Evolutionary conservation across 2,329 filamentous ascomycete genomes (phyloP).

Genomic region (Neonectria neomacrospora): DNA sequence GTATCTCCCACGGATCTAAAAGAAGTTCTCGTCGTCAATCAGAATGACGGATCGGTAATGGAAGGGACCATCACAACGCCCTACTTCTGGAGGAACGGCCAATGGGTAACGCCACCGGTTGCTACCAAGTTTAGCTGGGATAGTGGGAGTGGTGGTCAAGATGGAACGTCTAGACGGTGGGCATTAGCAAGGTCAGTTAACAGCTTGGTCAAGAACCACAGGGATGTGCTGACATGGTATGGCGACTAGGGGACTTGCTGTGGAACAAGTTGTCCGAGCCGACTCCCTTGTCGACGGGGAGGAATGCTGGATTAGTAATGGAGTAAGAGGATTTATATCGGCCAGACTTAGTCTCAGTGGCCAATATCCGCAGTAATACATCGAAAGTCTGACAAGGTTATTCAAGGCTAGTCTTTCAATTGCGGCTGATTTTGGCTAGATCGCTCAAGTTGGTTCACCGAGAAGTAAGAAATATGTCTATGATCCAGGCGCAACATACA

Average conservation of each 20-base stretch:
- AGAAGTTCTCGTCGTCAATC: slow-evolving; percentile 82
- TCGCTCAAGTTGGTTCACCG: too few relatives aligned
- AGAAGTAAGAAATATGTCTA: too few relatives aligned
- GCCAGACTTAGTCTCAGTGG: slow-evolving; percentile 52
- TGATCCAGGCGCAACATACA: too few relatives aligned
- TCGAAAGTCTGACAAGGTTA: background rate
- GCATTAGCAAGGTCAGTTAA: slow-evolving; percentile 72
- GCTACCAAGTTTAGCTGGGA: slow-evolving; percentile 50
- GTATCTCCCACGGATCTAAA: slow-evolving; percentile 63
- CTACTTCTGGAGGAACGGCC: slow-evolving; percentile 78
- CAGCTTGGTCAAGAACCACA: background rate
- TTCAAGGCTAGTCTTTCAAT: background rate
- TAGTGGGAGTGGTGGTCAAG: slow-evolving; percentile 77
- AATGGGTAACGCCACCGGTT: slow-evolving; percentile 86
- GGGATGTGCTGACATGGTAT: slow-evolving; percentile 18
- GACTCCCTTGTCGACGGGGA: slow-evolving; percentile 76
- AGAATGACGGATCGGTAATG: slow-evolving; percentile 72
- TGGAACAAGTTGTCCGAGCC: slow-evolving; percentile 70
- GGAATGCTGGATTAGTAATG: slow-evolving; percentile 89
- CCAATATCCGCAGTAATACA: background rate
- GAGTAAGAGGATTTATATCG: slow-evolving; percentile 79
- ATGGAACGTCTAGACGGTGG: slow-evolving; percentile 85
- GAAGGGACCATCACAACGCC: slow-evolving; percentile 86
- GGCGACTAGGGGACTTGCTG: slow-evolving; percentile 64
- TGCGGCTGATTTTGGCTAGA: too few relatives aligned